phyloP scores from a whole-genome alignment of 441 rosid species.

The Erodium texanum region DNA sequence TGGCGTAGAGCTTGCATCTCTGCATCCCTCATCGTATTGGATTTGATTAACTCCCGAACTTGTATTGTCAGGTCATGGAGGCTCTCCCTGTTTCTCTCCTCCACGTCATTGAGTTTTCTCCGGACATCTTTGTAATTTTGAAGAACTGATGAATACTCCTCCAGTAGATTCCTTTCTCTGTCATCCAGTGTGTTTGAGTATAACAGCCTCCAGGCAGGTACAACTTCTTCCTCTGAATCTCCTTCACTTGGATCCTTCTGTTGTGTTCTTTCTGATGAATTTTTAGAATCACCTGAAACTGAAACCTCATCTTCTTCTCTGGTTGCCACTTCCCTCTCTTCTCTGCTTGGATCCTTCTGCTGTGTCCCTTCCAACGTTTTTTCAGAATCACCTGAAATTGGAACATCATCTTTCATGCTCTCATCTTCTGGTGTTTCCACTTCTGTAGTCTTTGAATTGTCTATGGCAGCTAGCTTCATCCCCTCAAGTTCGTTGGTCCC shows the following conservation, averaged over 20 bases:
- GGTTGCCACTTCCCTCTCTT: no score
- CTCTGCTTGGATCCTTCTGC: no score
- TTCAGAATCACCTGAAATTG: no score
- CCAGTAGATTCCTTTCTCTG: conserved; percentile 47
- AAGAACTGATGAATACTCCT: conserved; percentile 55
- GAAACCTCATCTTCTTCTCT: not conserved
- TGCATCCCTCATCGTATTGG: conserved; percentile 54
- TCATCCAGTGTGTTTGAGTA: conserved; percentile 16
- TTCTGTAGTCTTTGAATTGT: not conserved
- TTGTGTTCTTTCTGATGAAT: not conserved
- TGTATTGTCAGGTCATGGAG: conserved; percentile 24
- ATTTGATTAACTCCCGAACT: conserved; percentile 39
- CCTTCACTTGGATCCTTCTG: not conserved
- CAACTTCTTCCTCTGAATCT: not conserved
- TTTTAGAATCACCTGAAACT: not conserved
- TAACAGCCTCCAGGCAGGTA: not conserved
- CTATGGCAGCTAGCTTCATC: not conserved
- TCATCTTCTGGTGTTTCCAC: not conserved
- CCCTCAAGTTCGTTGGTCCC: not conserved
- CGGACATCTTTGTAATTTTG: conserved; percentile 64
- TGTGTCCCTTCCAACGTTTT: no score
- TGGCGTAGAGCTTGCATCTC: conserved; percentile 39
- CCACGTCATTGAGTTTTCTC: conserved; percentile 44
- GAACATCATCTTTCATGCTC: no score
- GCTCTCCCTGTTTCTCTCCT: conserved; percentile 31